Conservation (phyloP, 192 early-diverging fungal species). For the Chytriomyces hyalinus region DNA sequence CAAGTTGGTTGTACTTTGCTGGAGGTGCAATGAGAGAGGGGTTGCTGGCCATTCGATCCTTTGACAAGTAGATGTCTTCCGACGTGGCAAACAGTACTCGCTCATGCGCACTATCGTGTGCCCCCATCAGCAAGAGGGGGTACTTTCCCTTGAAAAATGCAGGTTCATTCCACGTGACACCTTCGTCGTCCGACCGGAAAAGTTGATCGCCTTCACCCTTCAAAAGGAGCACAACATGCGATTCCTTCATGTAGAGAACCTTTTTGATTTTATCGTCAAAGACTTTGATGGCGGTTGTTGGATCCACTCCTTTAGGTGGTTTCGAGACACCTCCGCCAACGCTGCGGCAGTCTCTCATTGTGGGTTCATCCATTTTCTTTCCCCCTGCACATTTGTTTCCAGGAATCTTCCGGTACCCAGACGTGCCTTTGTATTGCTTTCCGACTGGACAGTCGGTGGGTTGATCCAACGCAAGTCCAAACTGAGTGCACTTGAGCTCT, state of each 20-base stretch:
- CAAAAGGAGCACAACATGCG: slow-evolving; percentile 65
- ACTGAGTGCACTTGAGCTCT: slow-evolving; percentile 59
- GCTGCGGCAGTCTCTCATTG: slow-evolving; percentile 40
- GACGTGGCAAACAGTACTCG: slow-evolving; percentile 58
- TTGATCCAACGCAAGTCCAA: slow-evolving; percentile 62
- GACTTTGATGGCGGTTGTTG: slow-evolving; percentile 18
- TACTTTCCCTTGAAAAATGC: slow-evolving; percentile 55
- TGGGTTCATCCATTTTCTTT: slow-evolving; percentile 28
- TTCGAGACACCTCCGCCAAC: slow-evolving; percentile 6
- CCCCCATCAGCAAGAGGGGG: slow-evolving; percentile 59
- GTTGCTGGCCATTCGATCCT: slow-evolving; percentile 66
- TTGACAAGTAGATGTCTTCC: slow-evolving; percentile 47
- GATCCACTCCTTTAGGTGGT: slow-evolving; percentile 15
- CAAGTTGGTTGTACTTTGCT: slow-evolving; percentile 68
- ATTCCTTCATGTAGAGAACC: slow-evolving; percentile 71
- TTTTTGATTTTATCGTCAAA: slow-evolving; percentile 61
- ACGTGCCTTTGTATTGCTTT: slow-evolving; percentile 71
- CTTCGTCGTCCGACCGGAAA: slow-evolving; percentile 76
- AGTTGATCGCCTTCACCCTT: slow-evolving; percentile 62
- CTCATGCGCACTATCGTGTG: slow-evolving; percentile 72
- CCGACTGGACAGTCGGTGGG: slow-evolving; percentile 67
- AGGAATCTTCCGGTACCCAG: slow-evolving; percentile 83
- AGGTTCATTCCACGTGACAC: slow-evolving; percentile 68
- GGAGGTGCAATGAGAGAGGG: slow-evolving; percentile 55
- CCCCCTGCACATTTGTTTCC: slow-evolving; percentile 77